phyloP scores from a whole-genome alignment of 345 rosid species.

The Moricandia moricandioides region DNA sequence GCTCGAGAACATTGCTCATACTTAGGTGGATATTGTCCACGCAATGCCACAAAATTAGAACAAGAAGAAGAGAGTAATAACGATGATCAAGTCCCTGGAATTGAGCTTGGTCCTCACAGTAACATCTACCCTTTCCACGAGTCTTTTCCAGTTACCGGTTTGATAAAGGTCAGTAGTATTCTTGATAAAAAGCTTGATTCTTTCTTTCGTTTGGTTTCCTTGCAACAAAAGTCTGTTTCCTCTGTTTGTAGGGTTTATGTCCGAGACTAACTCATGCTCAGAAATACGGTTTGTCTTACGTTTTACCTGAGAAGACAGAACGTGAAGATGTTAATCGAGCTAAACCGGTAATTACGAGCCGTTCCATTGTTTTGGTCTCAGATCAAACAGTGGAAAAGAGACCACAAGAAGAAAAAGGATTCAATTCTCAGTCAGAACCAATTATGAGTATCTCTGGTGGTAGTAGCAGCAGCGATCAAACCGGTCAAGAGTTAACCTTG shows the following conservation, averaged over 20 bases:
- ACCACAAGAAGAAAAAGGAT: constrained; percentile 16
- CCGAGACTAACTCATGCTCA: constrained; percentile 81
- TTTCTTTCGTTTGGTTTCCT: not conserved
- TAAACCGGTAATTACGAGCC: constrained; percentile 34
- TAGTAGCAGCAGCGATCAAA: constrained; percentile 23
- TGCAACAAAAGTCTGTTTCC: not conserved
- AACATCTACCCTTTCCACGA: constrained; percentile 42
- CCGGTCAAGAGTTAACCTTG: constrained; percentile 26
- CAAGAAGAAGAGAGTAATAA: constrained; percentile 44
- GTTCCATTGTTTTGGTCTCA: constrained; percentile 37
- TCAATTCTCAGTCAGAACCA: constrained; percentile 31
- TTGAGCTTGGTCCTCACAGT: constrained; percentile 28
- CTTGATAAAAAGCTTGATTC: not conserved
- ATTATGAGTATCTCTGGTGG: constrained; percentile 26
- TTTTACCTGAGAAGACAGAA: constrained; percentile 34
- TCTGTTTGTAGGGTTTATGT: constrained; percentile 66
- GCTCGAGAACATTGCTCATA: constrained; percentile 81
- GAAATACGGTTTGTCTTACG: constrained; percentile 67
- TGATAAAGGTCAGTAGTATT: constrained; percentile 62
- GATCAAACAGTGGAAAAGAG: constrained; percentile 30
- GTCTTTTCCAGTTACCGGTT: constrained; percentile 56
- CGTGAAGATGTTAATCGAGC: constrained; percentile 31
- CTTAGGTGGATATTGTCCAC: constrained; percentile 73
- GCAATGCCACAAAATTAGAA: constrained; percentile 40
- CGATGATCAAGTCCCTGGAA: constrained; percentile 38